Evolutionary conservation across 2,329 filamentous ascomycete species (phyloP).

Genomic region (Penicillium sp.): DNA sequence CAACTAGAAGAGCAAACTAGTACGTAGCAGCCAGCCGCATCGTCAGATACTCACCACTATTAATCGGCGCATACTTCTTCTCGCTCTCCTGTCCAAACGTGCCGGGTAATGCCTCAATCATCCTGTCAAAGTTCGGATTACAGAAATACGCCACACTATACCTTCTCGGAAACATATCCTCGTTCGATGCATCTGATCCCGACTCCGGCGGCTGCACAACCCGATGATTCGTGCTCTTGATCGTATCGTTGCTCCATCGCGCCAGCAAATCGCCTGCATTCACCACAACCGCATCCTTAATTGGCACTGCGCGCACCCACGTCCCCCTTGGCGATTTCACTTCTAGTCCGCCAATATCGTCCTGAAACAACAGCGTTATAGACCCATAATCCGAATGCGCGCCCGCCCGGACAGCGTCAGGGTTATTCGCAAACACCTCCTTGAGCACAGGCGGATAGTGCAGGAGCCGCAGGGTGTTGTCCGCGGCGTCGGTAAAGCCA

Average conservation of each 20-base stretch:
- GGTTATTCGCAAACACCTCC: constrained; percentile 62
- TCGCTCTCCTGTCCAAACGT: constrained; percentile 60
- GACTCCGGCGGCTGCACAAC: constrained; percentile 77
- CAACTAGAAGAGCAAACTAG: constrained; percentile 25
- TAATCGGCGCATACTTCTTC: constrained; percentile 76
- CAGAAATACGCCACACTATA: constrained; percentile 94
- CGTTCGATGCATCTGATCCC: constrained; percentile 36
- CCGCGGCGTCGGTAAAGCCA: constrained; percentile 59
- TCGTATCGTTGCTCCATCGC: constrained; percentile 85
- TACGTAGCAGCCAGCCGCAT: constrained; percentile 74
- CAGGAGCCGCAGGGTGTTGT: constrained; percentile 53
- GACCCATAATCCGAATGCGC: constrained; percentile 66
- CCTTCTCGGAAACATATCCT: constrained; percentile 61
- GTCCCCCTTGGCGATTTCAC: constrained; percentile 67
- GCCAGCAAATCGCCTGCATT: constrained; percentile 86
- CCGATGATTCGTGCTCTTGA: constrained; percentile 84
- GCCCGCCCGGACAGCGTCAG: constrained; percentile 69
- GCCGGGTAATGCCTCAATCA: constrained; percentile 76
- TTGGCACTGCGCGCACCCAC: constrained; percentile 80
- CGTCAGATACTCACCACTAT: constrained; percentile 75
- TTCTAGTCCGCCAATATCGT: constrained; percentile 55
- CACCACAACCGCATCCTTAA: constrained; percentile 75
- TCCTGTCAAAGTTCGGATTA: constrained; percentile 73
- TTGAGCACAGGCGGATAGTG: constrained; percentile 70
- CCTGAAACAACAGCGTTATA: constrained; percentile 54